Evolutionary conservation across 2,329 filamentous ascomycete genomes (phyloP).

Genomic region (Botryotinia convoluta): DNA sequence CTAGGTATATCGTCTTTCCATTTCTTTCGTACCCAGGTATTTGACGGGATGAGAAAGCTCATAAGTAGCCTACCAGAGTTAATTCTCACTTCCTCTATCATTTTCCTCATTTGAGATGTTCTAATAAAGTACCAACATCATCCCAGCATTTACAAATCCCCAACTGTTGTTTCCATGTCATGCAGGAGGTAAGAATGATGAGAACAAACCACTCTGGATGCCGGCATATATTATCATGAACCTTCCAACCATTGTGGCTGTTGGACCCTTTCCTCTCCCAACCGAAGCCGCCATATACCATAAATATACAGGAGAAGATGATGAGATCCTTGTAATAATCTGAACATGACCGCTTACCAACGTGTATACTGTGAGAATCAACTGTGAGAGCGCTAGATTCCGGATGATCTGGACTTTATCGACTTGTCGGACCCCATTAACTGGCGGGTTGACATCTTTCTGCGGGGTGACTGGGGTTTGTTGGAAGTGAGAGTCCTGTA

Average conservation of each 20-base stretch:
- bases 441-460: not conserved
- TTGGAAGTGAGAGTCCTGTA: slow-evolving; percentile 26
- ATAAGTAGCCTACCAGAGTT: not conserved
- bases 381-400: slow-evolving; percentile 68
- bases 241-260: slow-evolving; percentile 26
- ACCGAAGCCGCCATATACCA: slow-evolving; percentile 63
- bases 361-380: slow-evolving; percentile 67
- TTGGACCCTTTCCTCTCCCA: slow-evolving; percentile 18
- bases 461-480: not conserved
- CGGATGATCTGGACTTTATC: slow-evolving; percentile 27
- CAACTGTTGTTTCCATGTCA: slow-evolving; percentile 40
- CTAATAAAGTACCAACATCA: not conserved
- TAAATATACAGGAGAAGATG: slow-evolving; percentile 88
- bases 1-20: not conserved
- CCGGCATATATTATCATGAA: slow-evolving; percentile 80
- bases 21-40: not conserved
- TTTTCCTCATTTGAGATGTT: not conserved
- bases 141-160: not conserved
- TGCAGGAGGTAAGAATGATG: slow-evolving; percentile 88
- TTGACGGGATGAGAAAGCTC: not conserved
- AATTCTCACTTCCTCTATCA: not conserved
- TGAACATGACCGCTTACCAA: slow-evolving; percentile 87
- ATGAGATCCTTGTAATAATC: slow-evolving; percentile 85
- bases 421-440: not conserved
- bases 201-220: slow-evolving; percentile 80